Percentiles rank a stretch among this genome's conserved stretches.
These are phyloP conservation scores for Chondrostereum purpureum DNA, from an alignment of 1,284 basidiomycete genomes.

Conservation along the genomic window DNA sequence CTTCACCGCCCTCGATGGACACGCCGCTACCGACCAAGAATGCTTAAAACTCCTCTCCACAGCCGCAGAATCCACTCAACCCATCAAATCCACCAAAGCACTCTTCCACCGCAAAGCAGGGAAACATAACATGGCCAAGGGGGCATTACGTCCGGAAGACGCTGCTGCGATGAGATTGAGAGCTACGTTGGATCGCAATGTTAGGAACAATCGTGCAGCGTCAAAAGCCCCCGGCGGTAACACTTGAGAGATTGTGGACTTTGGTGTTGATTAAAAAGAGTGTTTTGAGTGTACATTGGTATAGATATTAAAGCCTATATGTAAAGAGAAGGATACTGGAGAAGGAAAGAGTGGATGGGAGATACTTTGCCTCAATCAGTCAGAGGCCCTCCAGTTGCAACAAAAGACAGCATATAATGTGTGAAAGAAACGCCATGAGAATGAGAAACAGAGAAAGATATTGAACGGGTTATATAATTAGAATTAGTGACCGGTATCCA, in stretches of 20 bases:
- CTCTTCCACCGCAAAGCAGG: conserved; percentile 48
- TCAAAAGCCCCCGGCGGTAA: background rate
- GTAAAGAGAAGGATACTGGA: no score
- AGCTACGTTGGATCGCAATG: conserved; percentile 53
- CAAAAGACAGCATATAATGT: no score
- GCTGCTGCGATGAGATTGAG: conserved; percentile 58
- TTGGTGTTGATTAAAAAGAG: background rate
- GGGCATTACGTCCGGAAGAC: conserved; percentile 71
- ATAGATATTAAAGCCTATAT: background rate
- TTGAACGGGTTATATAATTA: background rate
- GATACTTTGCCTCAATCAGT: background rate
- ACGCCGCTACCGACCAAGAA: conserved; percentile 63
- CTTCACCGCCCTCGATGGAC: conserved; percentile 74
- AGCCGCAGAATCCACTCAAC: conserved; percentile 37
- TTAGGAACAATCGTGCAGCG: conserved; percentile 31
- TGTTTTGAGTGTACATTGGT: background rate
- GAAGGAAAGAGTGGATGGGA: background rate
- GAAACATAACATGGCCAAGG: conserved; percentile 83
- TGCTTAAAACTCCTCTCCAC: conserved; percentile 56
- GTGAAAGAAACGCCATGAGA: background rate
- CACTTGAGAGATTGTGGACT: background rate
- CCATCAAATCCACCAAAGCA: conserved; percentile 31
- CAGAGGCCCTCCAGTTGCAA: no score
- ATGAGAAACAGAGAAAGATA: background rate
- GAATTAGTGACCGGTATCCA: no score